Percentiles rank a stretch among this genome's conserved stretches.
Conservation (phyloP, 306 rosid species). For the Acmispon strigosus region DNA sequence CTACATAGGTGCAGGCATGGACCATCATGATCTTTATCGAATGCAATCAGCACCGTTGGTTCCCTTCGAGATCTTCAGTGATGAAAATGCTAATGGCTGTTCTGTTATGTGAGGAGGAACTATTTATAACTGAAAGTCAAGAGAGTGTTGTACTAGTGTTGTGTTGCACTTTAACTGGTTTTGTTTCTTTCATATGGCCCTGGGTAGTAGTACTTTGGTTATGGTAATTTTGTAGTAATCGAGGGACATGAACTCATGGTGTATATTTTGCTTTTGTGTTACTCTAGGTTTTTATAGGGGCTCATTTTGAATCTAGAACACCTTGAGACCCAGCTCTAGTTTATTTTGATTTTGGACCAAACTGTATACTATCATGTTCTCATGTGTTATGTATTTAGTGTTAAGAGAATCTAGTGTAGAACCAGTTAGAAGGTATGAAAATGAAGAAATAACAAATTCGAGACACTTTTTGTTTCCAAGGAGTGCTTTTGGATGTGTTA, state of each 20-base stretch:
- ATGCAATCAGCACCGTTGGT: constrained; percentile 29
- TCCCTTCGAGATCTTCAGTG: constrained; percentile 67
- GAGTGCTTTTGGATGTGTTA: too few species aligned
- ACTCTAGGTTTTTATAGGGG: neutral
- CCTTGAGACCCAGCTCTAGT: neutral
- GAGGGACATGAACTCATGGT: neutral
- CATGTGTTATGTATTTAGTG: neutral
- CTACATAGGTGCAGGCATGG: constrained; percentile 35
- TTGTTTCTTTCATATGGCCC: constrained; percentile 1
- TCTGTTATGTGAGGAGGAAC: constrained; percentile 40
- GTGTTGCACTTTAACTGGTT: constrained; percentile 1
- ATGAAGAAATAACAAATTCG: too few species aligned
- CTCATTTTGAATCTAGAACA: neutral
- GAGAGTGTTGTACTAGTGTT: neutral
- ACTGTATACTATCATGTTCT: neutral
- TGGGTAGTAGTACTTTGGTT: neutral
- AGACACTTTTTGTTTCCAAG: too few species aligned
- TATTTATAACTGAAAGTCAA: neutral
- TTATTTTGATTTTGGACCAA: too few species aligned
- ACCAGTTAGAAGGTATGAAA: too few species aligned
- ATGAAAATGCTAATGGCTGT: constrained; percentile 74
- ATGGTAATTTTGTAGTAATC: constrained; percentile 8
- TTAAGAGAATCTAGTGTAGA: too few species aligned
- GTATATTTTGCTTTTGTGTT: neutral
- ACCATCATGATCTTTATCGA: constrained; percentile 26